Conservation (phyloP, 495 filamentous ascomycete species). For the Cercophora samala region DNA sequence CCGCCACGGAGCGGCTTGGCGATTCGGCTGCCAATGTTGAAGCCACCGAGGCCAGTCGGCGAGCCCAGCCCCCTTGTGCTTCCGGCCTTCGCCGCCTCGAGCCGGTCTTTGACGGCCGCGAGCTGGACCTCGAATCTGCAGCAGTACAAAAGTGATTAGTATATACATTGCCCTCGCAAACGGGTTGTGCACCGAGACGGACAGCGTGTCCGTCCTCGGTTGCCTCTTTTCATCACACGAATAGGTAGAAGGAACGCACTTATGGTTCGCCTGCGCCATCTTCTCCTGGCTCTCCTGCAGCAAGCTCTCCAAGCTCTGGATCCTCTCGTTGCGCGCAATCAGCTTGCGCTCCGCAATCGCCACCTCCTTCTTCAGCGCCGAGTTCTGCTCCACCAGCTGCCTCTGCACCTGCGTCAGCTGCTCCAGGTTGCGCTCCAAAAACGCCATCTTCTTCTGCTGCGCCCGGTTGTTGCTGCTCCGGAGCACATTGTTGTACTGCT, state of each 20-base stretch:
- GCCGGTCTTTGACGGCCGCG: slow-evolving; percentile 92
- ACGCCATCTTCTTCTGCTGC: slow-evolving; percentile 99
- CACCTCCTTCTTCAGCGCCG: slow-evolving; percentile 94
- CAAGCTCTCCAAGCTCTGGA: slow-evolving; percentile 83
- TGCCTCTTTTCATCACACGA: slow-evolving; percentile 2
- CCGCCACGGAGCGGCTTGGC: slow-evolving; percentile 96
- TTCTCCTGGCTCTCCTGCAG: slow-evolving; percentile 98
- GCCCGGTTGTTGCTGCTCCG: slow-evolving; percentile 93
- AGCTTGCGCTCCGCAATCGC: slow-evolving; percentile 97
- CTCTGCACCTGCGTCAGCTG: slow-evolving; percentile 95
- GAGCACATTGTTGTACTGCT: slow-evolving; percentile 98
- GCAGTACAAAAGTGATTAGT: slow-evolving; percentile 9
- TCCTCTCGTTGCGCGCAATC: slow-evolving; percentile 93
- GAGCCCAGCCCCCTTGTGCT: slow-evolving; percentile 75
- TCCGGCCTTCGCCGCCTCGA: slow-evolving; percentile 90
- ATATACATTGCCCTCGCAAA: not conserved
- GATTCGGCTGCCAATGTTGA: slow-evolving; percentile 83
- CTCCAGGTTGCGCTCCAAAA: slow-evolving; percentile 96
- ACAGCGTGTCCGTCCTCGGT: slow-evolving; percentile 8
- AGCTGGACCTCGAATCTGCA: slow-evolving; percentile 93
- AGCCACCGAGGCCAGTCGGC: slow-evolving; percentile 58
- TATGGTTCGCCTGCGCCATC: slow-evolving; percentile 88
- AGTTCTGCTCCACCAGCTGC: slow-evolving; percentile 96
- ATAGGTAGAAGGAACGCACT: slow-evolving; percentile 56
- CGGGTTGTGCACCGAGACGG: not conserved